Base-by-base conservation (phyloP, 345 rosid genomes). In the Aquilaria malaccensis region DNA sequence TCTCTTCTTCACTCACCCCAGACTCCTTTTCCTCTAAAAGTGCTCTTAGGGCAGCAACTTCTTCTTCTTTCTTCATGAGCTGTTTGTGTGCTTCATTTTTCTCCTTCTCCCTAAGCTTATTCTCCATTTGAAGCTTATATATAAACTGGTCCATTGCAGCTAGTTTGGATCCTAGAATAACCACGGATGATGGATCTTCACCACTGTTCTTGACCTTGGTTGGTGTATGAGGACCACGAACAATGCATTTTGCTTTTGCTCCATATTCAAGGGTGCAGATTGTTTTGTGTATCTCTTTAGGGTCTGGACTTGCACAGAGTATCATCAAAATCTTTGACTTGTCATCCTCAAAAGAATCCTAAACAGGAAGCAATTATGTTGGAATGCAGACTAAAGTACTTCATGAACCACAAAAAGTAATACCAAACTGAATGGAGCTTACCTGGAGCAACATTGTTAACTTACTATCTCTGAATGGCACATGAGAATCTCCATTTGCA, bases 281-380 rank as follows among this genome's bases (percentile, higher is more conserved):
- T n/a, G 99, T 94, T 82, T 84, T 94, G 77, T 94, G 92, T 70
- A 87, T 71, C 65, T 94, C 99, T 68, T 86, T 90, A 1, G 88
- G 96, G 72, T 94, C 99, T 30, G 99, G 99, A 65, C 97, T 94
- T 32, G 97, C 96, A 80, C 99, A 94, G 11, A 94, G 71, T 45
- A 94, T 83, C 99, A 90, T 94, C 49, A 94, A 76, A 66, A 94
- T 94, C 73, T 94, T 94, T 46, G 97, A 85, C 56, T 86, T 86
- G 61, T 88, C 97, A 72, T 94, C 99, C 78, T 94, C 99, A 61
- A 94, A 90, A 65, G 99, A 94, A 82, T 94, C 99, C 99, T 93
- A 60, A 66, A 65, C 22, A 61, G 45, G 10, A 59, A 41, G 22
- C n/a, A 15, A 45, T 41, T 52, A 59, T 59, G 50, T 13, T 7